Evolutionary conservation across 2,329 filamentous ascomycete species (phyloP).

Genomic region (Stemphylium beticola): DNA sequence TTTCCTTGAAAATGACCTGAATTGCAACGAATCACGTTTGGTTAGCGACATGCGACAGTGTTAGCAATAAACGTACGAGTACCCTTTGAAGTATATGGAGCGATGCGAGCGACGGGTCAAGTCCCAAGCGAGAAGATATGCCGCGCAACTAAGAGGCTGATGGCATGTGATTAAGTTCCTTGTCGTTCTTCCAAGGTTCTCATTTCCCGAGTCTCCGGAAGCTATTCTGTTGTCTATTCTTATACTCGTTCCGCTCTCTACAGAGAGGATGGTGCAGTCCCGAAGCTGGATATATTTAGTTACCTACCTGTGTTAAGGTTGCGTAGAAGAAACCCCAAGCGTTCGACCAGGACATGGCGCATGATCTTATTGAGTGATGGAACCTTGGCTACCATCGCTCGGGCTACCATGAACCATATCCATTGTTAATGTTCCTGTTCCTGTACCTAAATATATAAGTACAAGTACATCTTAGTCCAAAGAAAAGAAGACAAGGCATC

Average conservation of each 20-base stretch:
- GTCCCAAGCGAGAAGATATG: neutral
- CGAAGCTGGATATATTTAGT: neutral
- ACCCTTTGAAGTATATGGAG: neutral
- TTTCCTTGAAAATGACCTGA: no score
- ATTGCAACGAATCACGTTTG: neutral
- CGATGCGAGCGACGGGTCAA: neutral
- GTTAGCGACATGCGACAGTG: no score
- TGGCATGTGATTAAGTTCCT: neutral
- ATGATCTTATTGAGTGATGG: neutral
- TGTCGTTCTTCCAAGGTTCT: neutral
- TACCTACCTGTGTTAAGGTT: no score
- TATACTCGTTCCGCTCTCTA: neutral
- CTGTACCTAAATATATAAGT: no score
- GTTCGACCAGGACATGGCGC: neutral
- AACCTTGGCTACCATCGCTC: neutral
- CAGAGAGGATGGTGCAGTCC: neutral
- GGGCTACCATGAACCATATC: neutral
- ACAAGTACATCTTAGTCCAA: no score
- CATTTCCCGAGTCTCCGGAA: neutral
- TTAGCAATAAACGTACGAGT: neutral
- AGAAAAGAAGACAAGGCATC: no score
- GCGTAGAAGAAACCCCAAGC: no score
- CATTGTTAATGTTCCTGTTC: neutral
- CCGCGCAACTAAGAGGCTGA: neutral
- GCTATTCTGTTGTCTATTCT: neutral